Conservation (phyloP, 139 green algal genomes). For the Nannochloris sp. region DNA sequence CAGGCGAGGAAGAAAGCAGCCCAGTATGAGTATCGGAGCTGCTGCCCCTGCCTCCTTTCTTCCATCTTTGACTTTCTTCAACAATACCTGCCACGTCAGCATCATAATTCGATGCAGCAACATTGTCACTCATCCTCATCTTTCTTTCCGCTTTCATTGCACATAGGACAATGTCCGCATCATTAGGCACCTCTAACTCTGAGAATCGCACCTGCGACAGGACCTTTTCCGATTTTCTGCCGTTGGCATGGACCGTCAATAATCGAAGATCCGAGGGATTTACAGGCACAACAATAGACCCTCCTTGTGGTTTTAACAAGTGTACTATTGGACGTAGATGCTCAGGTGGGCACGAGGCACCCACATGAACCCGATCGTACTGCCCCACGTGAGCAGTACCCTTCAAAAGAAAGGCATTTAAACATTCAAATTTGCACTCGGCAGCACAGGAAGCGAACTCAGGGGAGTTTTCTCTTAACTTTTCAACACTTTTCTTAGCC, state of each 20-base stretch:
- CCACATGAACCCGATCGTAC: slow-evolving; percentile 56
- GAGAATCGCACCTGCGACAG: slow-evolving; percentile 54
- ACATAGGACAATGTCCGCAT: slow-evolving; percentile 44
- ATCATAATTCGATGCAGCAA: slow-evolving; percentile 37
- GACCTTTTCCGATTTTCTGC: slow-evolving; percentile 13
- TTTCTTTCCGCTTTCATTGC: slow-evolving; percentile 23
- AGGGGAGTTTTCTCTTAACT: slow-evolving; percentile 5
- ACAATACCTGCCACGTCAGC: slow-evolving; percentile 37
- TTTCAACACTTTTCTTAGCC: slow-evolving; percentile 10
- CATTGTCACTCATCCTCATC: slow-evolving; percentile 2
- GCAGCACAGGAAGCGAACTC: slow-evolving; percentile 31
- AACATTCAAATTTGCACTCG: slow-evolving; percentile 19
- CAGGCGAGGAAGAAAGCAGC: too few relatives aligned
- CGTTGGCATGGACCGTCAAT: neutral
- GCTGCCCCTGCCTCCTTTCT: too few relatives aligned
- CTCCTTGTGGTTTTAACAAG: slow-evolving; percentile 9
- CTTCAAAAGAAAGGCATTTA: slow-evolving; percentile 53
- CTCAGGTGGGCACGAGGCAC: slow-evolving; percentile 37
- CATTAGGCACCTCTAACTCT: slow-evolving; percentile 51
- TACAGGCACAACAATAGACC: slow-evolving; percentile 37
- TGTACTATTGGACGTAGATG: slow-evolving; percentile 29
- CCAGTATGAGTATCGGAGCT: too few relatives aligned
- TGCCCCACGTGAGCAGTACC: slow-evolving; percentile 12
- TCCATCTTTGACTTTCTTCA: neutral
- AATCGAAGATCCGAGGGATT: slow-evolving; percentile 33